phyloP scores from a whole-genome alignment of 1,284 basidiomycete genomes.

The Puccinia coronata region DNA sequence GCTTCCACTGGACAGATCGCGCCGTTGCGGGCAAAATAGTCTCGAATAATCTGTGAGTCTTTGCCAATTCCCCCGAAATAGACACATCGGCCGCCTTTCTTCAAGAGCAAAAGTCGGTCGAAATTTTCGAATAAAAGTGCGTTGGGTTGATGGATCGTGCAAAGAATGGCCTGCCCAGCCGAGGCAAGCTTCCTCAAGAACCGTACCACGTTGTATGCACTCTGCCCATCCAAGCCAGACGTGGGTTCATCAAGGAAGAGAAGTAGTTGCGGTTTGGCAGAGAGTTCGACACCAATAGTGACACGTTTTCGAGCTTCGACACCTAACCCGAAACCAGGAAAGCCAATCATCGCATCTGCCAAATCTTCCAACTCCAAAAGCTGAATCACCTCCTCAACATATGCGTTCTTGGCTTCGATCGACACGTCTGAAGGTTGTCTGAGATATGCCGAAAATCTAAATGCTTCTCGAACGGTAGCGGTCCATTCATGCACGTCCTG shows the following conservation, averaged over 20 bases:
- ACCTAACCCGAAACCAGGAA: slow-evolving; percentile 63
- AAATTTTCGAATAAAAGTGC: slow-evolving; percentile 69
- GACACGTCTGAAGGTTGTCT: slow-evolving; percentile 64
- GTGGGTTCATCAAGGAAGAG: slow-evolving; percentile 63
- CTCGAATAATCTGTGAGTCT: slow-evolving; percentile 63
- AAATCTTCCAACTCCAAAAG: slow-evolving; percentile 63
- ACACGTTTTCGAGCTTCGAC: slow-evolving; percentile 65
- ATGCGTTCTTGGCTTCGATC: slow-evolving; percentile 63
- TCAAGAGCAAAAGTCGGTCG: slow-evolving; percentile 64
- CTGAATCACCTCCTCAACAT: slow-evolving; percentile 64
- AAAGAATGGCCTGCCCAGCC: slow-evolving; percentile 70
- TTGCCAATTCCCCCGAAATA: slow-evolving; percentile 66
- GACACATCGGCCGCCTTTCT: slow-evolving; percentile 63
- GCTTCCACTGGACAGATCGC: slow-evolving; percentile 62
- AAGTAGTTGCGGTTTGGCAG: slow-evolving; percentile 61
- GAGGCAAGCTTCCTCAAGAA: slow-evolving; percentile 79
- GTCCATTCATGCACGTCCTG: slow-evolving; percentile 71
- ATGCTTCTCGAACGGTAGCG: slow-evolving; percentile 67
- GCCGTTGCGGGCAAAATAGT: slow-evolving; percentile 65
- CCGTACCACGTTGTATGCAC: slow-evolving; percentile 79
- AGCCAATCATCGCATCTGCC: slow-evolving; percentile 60
- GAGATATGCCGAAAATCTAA: slow-evolving; percentile 66
- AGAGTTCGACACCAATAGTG: slow-evolving; percentile 67
- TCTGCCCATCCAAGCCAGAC: slow-evolving; percentile 83
- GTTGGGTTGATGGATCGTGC: slow-evolving; percentile 71